Conservation (phyloP, 345 rosid species). For the Triadica sebifera region DNA sequence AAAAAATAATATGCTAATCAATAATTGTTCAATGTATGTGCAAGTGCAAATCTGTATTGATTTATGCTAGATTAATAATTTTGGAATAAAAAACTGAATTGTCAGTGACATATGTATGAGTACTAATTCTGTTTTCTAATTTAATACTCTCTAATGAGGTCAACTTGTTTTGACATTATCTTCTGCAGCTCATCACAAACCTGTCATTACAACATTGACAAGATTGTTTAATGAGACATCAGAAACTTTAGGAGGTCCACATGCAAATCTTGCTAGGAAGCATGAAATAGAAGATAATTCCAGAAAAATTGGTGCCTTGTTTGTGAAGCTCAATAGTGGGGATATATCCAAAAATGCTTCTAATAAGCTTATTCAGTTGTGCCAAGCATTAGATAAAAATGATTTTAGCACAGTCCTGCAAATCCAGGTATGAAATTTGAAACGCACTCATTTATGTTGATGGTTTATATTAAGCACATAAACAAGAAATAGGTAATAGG, state of each 20-base stretch:
- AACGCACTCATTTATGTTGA: background rate
- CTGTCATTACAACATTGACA: slow-evolving; percentile 70
- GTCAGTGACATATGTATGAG: background rate
- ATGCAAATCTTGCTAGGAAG: slow-evolving; percentile 82
- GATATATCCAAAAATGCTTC: slow-evolving; percentile 93
- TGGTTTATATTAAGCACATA: background rate
- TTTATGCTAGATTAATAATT: background rate
- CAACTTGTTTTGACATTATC: slow-evolving; percentile 9
- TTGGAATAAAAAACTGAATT: background rate
- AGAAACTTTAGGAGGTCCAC: too few species aligned
- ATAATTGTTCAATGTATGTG: background rate
- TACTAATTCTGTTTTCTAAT: background rate
- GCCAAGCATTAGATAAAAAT: slow-evolving; percentile 81
- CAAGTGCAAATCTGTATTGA: background rate
- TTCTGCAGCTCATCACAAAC: slow-evolving; percentile 68
- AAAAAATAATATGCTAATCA: background rate
- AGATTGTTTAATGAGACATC: slow-evolving; percentile 95
- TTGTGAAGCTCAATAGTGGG: slow-evolving; percentile 82
- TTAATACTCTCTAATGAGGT: background rate
- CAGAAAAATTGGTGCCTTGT: slow-evolving; percentile 83
- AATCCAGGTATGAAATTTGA: slow-evolving; percentile 61
- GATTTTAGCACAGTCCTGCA: slow-evolving; percentile 80
- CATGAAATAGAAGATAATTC: slow-evolving; percentile 98
- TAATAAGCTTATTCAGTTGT: slow-evolving; percentile 80
- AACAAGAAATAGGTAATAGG: background rate